Conservation (phyloP, 371 early-diverging fungal genomes). For the Aphelidium insulamus region DNA sequence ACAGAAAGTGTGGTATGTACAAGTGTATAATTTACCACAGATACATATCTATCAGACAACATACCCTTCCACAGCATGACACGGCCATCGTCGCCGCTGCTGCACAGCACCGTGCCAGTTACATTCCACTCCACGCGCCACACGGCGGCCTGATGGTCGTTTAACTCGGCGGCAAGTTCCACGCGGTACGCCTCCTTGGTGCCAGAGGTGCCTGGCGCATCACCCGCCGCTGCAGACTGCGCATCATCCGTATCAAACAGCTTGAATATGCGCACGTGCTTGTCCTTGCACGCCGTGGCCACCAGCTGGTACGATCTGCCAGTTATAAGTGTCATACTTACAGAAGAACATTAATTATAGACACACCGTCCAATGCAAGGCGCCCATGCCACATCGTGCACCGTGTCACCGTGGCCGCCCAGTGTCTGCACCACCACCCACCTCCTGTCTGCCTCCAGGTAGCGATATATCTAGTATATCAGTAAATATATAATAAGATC, state of each 20-base stretch:
- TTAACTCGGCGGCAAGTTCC: slow-evolving; percentile 30
- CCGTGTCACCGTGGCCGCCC: slow-evolving; percentile 37
- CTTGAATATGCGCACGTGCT: slow-evolving; percentile 62
- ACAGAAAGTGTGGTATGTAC: neutral
- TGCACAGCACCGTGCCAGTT: slow-evolving; percentile 68
- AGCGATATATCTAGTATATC: neutral
- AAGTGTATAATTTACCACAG: neutral
- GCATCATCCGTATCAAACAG: slow-evolving; percentile 30
- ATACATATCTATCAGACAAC: neutral
- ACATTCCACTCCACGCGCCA: slow-evolving; percentile 87
- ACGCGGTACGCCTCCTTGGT: slow-evolving; percentile 20
- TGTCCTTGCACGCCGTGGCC: slow-evolving; percentile 75
- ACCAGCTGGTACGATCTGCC: slow-evolving; percentile 52
- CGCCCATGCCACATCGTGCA: slow-evolving; percentile 38
- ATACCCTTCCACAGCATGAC: slow-evolving; percentile 59
- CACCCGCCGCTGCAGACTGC: slow-evolving; percentile 5
- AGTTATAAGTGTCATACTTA: no score
- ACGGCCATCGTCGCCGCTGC: slow-evolving; percentile 78
- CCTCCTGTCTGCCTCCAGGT: slow-evolving; percentile 16
- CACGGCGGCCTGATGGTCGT: slow-evolving; percentile 49
- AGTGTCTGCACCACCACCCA: slow-evolving; percentile 43
- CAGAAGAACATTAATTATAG: no score
- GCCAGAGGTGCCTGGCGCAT: slow-evolving; percentile 9
- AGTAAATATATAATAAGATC: slow-evolving; percentile 1
- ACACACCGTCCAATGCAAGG: slow-evolving; percentile 13